Evolutionary conservation across 2,329 filamentous ascomycete species (phyloP).

Genomic region (Colletotrichum gigasporum): DNA sequence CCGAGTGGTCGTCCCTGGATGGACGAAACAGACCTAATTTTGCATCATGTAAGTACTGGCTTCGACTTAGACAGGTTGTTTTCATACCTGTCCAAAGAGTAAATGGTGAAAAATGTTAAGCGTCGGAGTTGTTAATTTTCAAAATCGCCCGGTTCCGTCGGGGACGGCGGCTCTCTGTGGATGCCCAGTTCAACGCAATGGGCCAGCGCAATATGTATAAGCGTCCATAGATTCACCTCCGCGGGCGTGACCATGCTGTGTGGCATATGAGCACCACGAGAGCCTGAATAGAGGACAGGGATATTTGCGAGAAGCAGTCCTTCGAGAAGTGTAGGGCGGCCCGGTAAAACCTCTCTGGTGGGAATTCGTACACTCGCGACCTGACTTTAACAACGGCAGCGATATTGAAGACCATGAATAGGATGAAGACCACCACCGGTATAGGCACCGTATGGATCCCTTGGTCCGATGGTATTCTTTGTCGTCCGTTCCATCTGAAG

Average conservation of each 20-base stretch:
- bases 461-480: constrained; percentile 4
- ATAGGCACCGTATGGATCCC: constrained; percentile 28
- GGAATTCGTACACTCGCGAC: constrained; percentile 43
- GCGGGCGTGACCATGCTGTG: constrained; percentile 45
- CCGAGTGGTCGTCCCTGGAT: constrained; percentile 49
- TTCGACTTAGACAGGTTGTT: background rate
- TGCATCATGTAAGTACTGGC: background rate
- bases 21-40: constrained; percentile 42
- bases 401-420: constrained; percentile 47
- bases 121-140: constrained; percentile 32
- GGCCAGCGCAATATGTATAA: constrained; percentile 46
- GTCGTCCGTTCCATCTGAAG: constrained; percentile 36
- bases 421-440: constrained; percentile 40
- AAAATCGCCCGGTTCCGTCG: background rate
- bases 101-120: constrained; percentile 46
- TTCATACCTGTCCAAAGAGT: constrained; percentile 44
- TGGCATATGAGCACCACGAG: constrained; percentile 41
- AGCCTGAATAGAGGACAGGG: constrained; percentile 43
- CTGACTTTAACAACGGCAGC: constrained; percentile 45
- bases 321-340: constrained; percentile 41
- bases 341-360: constrained; percentile 44
- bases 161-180: constrained; percentile 41
- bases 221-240: constrained; percentile 47
- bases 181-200: constrained; percentile 49
- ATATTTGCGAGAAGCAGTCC: constrained; percentile 44